phyloP scores from a whole-genome alignment of 495 filamentous ascomycete species.

The Neurospora discreta region DNA sequence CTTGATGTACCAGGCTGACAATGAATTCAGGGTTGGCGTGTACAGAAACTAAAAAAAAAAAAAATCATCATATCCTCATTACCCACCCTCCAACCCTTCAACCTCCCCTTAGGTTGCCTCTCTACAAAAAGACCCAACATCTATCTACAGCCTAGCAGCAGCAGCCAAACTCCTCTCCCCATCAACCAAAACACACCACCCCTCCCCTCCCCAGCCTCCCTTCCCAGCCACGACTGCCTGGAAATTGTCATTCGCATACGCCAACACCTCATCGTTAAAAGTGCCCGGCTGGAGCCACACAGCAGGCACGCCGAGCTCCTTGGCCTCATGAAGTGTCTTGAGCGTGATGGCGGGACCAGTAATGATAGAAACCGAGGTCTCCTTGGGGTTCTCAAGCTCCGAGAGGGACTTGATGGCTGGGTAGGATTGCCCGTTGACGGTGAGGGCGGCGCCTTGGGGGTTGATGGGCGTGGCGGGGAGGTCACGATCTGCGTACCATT shows the following conservation, averaged over 20 bases:
- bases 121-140: not conserved
- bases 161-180: constrained; percentile 59
- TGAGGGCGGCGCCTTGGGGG: constrained; percentile 52
- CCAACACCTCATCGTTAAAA: constrained; percentile 62
- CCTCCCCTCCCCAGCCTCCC: constrained; percentile 56
- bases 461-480: constrained; percentile 78
- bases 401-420: constrained; percentile 54
- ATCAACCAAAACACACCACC: constrained; percentile 89
- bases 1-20: no score
- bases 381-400: constrained; percentile 47
- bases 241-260: constrained; percentile 54
- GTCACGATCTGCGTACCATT: constrained; percentile 72
- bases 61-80: not conserved
- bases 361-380: constrained; percentile 76
- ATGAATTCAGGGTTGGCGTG: no score
- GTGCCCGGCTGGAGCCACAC: constrained; percentile 92
- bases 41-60: not conserved
- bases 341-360: constrained; percentile 71
- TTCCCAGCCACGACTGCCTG: constrained; percentile 58
- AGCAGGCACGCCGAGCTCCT: constrained; percentile 61
- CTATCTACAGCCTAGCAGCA: constrained; percentile 33
- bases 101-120: not conserved
- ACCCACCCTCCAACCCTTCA: not conserved
- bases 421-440: constrained; percentile 38
- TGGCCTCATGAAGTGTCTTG: constrained; percentile 64